phyloP scores from a whole-genome alignment of 1,139 yeast genomes.

The Blastobotrys elegans region DNA sequence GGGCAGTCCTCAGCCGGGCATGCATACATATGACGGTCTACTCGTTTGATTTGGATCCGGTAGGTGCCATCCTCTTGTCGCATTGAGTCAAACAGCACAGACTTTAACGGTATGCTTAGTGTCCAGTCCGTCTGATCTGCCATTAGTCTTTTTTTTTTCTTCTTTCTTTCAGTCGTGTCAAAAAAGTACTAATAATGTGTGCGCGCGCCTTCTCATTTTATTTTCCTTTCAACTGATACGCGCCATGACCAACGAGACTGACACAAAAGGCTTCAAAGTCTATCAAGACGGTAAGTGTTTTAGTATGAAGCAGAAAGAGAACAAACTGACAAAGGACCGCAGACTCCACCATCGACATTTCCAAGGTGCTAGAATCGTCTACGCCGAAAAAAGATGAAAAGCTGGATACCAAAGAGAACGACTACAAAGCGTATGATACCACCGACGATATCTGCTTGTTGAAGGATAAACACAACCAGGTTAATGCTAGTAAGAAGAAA shows the following conservation, averaged over 20 bases:
- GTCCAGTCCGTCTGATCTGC: too few species aligned
- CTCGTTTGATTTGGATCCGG: too few species aligned
- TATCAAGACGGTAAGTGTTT: not conserved
- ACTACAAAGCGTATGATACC: too few species aligned
- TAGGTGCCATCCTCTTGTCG: too few species aligned
- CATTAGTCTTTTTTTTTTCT: not conserved
- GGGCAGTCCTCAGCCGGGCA: not conserved
- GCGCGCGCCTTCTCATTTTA: too few species aligned
- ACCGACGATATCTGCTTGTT: slow-evolving; percentile 3
- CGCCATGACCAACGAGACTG: not conserved
- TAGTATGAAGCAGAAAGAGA: too few species aligned
- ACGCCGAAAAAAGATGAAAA: not conserved
- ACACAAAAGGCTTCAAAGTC: not conserved
- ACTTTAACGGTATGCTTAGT: too few species aligned
- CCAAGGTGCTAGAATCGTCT: not conserved
- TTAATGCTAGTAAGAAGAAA: not conserved
- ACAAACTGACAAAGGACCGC: too few species aligned
- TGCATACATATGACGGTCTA: not conserved
- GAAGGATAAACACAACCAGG: not conserved
- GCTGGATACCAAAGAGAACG: not conserved
- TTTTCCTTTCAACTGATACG: not conserved
- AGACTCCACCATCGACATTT: not conserved
- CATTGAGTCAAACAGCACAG: too few species aligned
- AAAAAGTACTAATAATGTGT: too few species aligned
- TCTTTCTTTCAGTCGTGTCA: too few species aligned